phyloP scores from a whole-genome alignment of 2,329 filamentous ascomycete species.

The Diaporthe capsici region DNA sequence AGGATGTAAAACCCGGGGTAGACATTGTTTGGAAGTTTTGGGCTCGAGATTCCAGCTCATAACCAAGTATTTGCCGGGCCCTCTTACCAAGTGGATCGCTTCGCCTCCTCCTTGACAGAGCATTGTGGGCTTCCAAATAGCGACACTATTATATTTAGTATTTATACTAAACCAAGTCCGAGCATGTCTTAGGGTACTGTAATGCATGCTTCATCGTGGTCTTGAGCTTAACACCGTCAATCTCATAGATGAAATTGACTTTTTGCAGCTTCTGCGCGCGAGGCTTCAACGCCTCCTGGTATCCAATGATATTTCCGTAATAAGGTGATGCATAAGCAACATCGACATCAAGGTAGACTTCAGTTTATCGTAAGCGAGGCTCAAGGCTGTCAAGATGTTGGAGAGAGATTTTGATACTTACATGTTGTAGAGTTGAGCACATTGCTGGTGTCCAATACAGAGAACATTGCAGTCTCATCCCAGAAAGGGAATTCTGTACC shows the following conservation, averaged over 20 bases:
- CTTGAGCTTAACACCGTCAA: constrained; percentile 51
- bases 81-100: neutral
- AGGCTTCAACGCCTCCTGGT: constrained; percentile 42
- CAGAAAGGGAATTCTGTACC: constrained; percentile 44
- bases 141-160: neutral
- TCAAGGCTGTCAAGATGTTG: neutral
- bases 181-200: constrained; percentile 62
- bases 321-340: constrained; percentile 44
- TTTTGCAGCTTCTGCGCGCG: constrained; percentile 42
- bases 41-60: neutral
- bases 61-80: neutral
- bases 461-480: constrained; percentile 46
- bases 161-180: constrained; percentile 24
- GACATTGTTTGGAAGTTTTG: neutral
- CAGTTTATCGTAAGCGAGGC: neutral
- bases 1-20: neutral
- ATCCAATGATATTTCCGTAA: constrained; percentile 45
- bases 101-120: neutral
- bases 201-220: constrained; percentile 50
- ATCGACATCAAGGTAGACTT: constrained; percentile 47
- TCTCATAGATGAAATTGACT: constrained; percentile 44
- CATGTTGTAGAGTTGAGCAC: constrained; percentile 45
- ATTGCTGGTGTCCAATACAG: constrained; percentile 41
- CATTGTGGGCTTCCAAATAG: too few relatives aligned
- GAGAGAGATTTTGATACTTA: constrained; percentile 30